A percentile compares a stretch with the other conserved stretches of the same genome.
Conservation (phyloP, 2,329 filamentous ascomycete genomes). For the Alternaria ventricosa region DNA sequence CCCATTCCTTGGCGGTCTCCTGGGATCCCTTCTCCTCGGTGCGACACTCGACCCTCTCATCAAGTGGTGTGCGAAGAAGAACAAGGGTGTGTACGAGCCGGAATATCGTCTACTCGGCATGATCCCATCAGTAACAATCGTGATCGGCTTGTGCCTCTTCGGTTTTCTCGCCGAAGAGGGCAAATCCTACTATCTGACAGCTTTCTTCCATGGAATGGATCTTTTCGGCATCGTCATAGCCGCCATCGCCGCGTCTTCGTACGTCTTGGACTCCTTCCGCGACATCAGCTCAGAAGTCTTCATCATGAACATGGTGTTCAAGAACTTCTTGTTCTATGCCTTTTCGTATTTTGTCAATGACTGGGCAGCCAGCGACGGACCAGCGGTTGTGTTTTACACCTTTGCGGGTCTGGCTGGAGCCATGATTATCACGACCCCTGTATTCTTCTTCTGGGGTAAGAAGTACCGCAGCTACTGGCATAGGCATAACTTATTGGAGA, state of each 20-base stretch:
- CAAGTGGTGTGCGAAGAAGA: conserved; percentile 55
- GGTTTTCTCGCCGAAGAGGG: conserved; percentile 41
- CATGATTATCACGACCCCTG: conserved; percentile 38
- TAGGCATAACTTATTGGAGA: conserved; percentile 41
- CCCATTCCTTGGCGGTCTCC: conserved; percentile 50
- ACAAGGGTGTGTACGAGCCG: conserved; percentile 62
- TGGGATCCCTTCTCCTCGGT: conserved; percentile 23
- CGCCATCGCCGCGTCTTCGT: conserved; percentile 42
- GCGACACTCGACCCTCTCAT: conserved; percentile 47
- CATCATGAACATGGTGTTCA: conserved; percentile 53
- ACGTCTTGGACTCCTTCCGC: conserved; percentile 50
- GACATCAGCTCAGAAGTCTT: conserved; percentile 53
- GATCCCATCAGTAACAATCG: conserved; percentile 42
- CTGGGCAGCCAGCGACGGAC: conserved; percentile 48
- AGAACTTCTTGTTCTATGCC: conserved; percentile 55
- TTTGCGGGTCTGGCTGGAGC: conserved; percentile 38
- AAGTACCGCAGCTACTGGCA: conserved; percentile 45
- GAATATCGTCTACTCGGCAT: conserved; percentile 56
- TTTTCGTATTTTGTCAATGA: conserved; percentile 54
- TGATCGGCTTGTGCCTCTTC: conserved; percentile 50
- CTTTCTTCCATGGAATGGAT: conserved; percentile 43
- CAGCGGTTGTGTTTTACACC: conserved; percentile 48
- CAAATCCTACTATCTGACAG: conserved; percentile 35
- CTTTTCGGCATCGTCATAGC: conserved; percentile 45
- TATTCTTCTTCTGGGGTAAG: conserved; percentile 47